Base-by-base conservation (phyloP, 768 basidiomycete genomes). In the Dioszegia hungarica region DNA sequence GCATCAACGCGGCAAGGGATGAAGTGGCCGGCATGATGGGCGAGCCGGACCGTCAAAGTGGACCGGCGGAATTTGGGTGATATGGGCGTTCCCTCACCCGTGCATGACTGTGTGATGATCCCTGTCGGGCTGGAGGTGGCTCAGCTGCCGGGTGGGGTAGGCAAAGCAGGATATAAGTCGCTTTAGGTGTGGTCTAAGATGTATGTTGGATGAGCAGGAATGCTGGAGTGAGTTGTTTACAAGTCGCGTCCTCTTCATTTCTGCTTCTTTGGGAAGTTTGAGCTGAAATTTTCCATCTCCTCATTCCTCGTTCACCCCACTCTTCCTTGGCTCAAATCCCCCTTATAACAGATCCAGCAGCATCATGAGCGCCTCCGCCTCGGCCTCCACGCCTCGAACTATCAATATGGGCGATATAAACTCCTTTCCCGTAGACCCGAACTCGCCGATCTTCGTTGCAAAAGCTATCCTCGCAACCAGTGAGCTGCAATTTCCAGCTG, bases 361-460 rank as follows among this genome's bases (percentile, higher is more conserved):
- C 46, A 48, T 14, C 3, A 44, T 43, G 52, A 54, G 25, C 39
- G 33, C 28, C 39, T 33, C 52, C 27, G 28, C 28, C 10, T 3
- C 40, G 45, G 53, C 41, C 11, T 43, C 53, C 6, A 40, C 33
- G 9, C 15, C 54, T 8, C 31, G 31, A 6, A 2, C 31, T 2
- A 14, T 14, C 14, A 17, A 12, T 28, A 39, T 9, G n/a, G 3
- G 17, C 39, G 5, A 22, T 10, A 12, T 25, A n/a, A n/a, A n/a
- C 37, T 34, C 45, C 54, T 12, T 44, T 49, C 12, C 57, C 64
- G 19, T 73, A 49, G 66, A 73, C 40, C 66, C 71, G 2, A 57
- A 63, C 10, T 59, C 68, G n/a, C 71, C 71, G 0, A 31, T 68
- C 24, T 53, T 70, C 34, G 68, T 73, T 8, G 66, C 66, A 22